Base-by-base conservation (phyloP, 2,329 filamentous ascomycete genomes). In the Bipolaris cookei region DNA sequence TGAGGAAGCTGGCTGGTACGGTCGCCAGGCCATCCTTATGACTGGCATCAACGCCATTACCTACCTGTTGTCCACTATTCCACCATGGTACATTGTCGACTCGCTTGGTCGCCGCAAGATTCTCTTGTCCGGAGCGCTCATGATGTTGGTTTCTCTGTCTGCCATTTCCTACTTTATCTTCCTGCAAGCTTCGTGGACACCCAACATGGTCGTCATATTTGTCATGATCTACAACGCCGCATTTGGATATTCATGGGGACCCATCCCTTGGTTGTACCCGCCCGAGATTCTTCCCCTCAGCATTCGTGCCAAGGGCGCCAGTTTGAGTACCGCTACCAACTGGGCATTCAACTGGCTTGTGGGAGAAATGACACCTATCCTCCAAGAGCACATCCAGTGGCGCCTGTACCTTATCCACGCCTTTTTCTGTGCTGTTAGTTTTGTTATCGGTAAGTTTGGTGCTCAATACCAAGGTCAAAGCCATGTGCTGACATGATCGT, bases 301-400 rank as follows among this genome's bases (percentile, higher is more conserved):
- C 81, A 97, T 98, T 74, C 89, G 95, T 70, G 96, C 94, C 58
- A 98, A 98, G 82, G 95, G 95, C 59, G 94, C 95, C 51, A 97
- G 92, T 84, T 79, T 99, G 75, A 97, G 94, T 59, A 98, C 95
- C 1, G 95, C 95, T 16, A 89, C 93, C 30, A 99, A 99, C 75
- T 99, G 95, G 95, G 92, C 94, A 1, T 97, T 95, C 79, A 99
- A 99, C 79, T 99, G 92, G 90, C 82, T 98, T 23, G 95, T 98
- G 3, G 95, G 95, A 65, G 91, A 96, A 77, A 86, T 98, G 83
- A 99, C 95, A 0, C 95, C 95, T 1, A 88, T 98, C 52, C 81
- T 98, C 58, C 94, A 99, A 76, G 91, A 95, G 69, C 87, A 84
- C 78, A 98, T 99, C 69, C 86, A 90, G 69, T 99, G 95, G 95